Evolutionary conservation across 2,329 filamentous ascomycete species (phyloP).

Genomic region (Fusarium burgessii): DNA sequence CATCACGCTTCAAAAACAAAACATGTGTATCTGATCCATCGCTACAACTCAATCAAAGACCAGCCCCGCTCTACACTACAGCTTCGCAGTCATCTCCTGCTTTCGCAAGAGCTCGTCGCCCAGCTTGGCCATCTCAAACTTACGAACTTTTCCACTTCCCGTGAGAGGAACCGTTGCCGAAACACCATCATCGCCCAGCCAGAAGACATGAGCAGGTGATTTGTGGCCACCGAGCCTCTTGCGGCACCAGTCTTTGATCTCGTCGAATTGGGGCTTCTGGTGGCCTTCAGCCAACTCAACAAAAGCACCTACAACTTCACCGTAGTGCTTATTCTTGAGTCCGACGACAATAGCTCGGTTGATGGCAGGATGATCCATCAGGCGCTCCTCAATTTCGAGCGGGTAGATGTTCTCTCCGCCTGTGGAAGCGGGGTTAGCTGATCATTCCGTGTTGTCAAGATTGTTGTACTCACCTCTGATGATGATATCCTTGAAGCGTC

Average conservation of each 20-base stretch:
- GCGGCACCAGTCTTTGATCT: conserved; percentile 73
- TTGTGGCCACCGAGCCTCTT: conserved; percentile 74
- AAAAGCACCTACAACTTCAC: conserved; percentile 79
- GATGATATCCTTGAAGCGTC: conserved; percentile 83
- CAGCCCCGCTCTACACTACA: conserved; percentile 49
- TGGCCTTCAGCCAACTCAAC: conserved; percentile 56
- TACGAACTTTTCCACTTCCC: conserved; percentile 79
- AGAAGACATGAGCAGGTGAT: conserved; percentile 80
- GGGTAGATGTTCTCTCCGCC: conserved; percentile 81
- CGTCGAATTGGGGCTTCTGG: conserved; percentile 60
- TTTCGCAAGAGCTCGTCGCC: conserved; percentile 67
- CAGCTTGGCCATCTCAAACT: conserved; percentile 71
- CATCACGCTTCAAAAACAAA: conserved; percentile 1
- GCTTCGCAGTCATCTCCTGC: conserved; percentile 58
- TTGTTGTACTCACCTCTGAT: conserved; percentile 67
- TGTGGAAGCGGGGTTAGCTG: conserved; percentile 46
- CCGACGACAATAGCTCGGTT: conserved; percentile 76
- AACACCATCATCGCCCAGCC: conserved; percentile 73
- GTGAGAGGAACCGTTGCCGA: conserved; percentile 70
- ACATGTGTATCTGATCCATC: background rate
- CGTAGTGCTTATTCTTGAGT: conserved; percentile 76
- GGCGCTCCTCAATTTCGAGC: conserved; percentile 79
- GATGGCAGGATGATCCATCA: conserved; percentile 73
- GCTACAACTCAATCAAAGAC: background rate
- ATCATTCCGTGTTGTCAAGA: conserved; percentile 22